A percentile compares a stretch with the other conserved stretches of the same genome.
Conservation (phyloP, 2,329 filamentous ascomycete genomes). For the Fusarium concolor region DNA sequence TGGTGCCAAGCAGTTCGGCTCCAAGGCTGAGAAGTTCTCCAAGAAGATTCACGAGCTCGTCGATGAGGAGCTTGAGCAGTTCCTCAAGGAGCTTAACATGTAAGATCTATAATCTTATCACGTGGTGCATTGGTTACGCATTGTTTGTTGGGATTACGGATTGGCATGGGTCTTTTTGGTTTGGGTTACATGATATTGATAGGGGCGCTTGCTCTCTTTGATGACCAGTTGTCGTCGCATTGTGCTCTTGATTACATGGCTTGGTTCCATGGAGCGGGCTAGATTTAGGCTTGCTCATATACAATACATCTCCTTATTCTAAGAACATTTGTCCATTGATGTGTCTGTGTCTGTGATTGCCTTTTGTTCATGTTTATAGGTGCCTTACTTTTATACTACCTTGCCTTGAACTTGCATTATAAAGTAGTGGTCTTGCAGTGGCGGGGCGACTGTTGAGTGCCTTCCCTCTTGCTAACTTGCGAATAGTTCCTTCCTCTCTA, state of each 20-base stretch:
- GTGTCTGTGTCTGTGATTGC: neutral
- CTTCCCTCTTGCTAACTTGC: neutral
- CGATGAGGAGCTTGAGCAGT: constrained; percentile 70
- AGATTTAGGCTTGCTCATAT: constrained; percentile 23
- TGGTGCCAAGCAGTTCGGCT: constrained; percentile 63
- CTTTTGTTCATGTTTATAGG: neutral
- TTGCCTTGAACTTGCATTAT: too few relatives aligned
- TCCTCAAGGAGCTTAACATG: constrained; percentile 64
- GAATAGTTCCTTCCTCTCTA: constrained; percentile 16
- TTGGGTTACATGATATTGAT: constrained; percentile 47
- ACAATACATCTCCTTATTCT: constrained; percentile 39
- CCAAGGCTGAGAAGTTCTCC: constrained; percentile 70
- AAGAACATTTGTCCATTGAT: neutral
- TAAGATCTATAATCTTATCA: constrained; percentile 47
- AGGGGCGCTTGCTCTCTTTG: constrained; percentile 32
- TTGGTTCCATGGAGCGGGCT: constrained; percentile 18
- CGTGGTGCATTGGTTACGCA: constrained; percentile 44
- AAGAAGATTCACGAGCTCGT: constrained; percentile 72
- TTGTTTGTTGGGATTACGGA: constrained; percentile 43
- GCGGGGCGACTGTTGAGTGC: too few relatives aligned
- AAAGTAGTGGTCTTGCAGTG: neutral
- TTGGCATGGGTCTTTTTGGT: constrained; percentile 39
- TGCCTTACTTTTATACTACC: too few relatives aligned
- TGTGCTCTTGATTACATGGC: constrained; percentile 32
- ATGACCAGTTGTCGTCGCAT: constrained; percentile 33